Conservation (phyloP, 495 filamentous ascomycete genomes). For the Hypoxylon lenormandii region DNA sequence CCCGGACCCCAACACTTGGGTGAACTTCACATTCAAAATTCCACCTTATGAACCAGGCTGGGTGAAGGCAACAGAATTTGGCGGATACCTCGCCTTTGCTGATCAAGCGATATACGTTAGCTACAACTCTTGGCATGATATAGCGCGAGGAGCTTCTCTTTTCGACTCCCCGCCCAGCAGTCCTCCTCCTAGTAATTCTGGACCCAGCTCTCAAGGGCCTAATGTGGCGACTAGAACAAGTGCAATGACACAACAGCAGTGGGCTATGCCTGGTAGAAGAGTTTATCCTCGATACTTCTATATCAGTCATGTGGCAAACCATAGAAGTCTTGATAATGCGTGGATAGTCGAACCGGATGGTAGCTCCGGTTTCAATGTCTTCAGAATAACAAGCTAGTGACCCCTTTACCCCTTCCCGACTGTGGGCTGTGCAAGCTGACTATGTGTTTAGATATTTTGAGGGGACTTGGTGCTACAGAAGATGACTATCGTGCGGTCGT, state of each 20-base stretch:
- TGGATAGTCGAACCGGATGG: constrained; percentile 19
- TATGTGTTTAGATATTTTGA: neutral
- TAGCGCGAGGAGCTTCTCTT: neutral
- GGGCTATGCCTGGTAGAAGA: neutral
- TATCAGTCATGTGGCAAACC: constrained; percentile 14
- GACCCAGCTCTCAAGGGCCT: no score
- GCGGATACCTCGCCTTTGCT: no score
- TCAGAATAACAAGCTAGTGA: constrained; percentile 18
- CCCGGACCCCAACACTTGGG: neutral
- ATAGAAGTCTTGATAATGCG: constrained; percentile 9
- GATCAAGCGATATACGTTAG: no score
- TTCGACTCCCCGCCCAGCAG: constrained; percentile 1
- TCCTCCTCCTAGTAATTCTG: neutral
- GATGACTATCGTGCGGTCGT: constrained; percentile 1
- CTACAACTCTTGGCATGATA: neutral
- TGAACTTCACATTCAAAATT: constrained; percentile 1
- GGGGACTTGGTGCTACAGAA: neutral
- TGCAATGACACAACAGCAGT: neutral
- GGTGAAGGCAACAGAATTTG: neutral
- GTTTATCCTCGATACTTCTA: constrained; percentile 7
- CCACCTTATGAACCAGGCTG: constrained; percentile 18
- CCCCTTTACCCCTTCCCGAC: neutral
- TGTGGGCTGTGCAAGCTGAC: neutral
- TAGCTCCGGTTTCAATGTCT: constrained; percentile 3
- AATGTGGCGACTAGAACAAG: neutral